Evolutionary conservation across 495 filamentous ascomycete species (phyloP).

Genomic region (Bombardia bombarda): DNA sequence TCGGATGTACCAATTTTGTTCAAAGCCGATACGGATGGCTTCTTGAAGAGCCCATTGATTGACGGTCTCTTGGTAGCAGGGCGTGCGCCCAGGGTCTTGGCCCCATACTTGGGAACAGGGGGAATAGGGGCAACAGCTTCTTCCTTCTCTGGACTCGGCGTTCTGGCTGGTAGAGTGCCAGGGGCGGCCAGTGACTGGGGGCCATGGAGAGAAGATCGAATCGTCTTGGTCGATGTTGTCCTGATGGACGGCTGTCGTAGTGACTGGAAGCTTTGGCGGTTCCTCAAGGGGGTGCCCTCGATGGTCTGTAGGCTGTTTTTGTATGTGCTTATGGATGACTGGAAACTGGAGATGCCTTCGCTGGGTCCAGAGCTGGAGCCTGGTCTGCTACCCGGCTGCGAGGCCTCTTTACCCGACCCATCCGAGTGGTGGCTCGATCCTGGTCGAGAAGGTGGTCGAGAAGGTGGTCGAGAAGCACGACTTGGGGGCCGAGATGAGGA

Average conservation of each 20-base stretch:
- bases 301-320: constrained; percentile 29
- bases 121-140: too few relatives aligned
- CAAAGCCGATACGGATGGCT: constrained; percentile 38
- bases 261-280: constrained; percentile 18
- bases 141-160: constrained; percentile 37
- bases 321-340: constrained; percentile 25
- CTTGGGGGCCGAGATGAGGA: constrained; percentile 30
- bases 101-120: constrained; percentile 30
- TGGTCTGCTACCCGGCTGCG: constrained; percentile 28
- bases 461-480: constrained; percentile 24
- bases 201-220: background rate
- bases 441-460: constrained; percentile 33
- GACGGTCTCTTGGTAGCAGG: constrained; percentile 50
- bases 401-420: constrained; percentile 21
- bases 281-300: constrained; percentile 24
- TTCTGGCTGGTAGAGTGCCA: constrained; percentile 20
- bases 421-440: constrained; percentile 40
- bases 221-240: constrained; percentile 1
- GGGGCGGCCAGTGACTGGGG: constrained; percentile 3
- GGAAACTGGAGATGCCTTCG: constrained; percentile 19
- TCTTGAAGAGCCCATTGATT: constrained; percentile 45
- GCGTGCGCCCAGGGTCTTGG: constrained; percentile 41
- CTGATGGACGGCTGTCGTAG: constrained; percentile 12
- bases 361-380: constrained; percentile 31
- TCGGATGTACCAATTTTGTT: constrained; percentile 25